These are phyloP conservation scores for Mycena maculata DNA, from an alignment of 768 basidiomycete species.

Conservation along the genomic window DNA sequence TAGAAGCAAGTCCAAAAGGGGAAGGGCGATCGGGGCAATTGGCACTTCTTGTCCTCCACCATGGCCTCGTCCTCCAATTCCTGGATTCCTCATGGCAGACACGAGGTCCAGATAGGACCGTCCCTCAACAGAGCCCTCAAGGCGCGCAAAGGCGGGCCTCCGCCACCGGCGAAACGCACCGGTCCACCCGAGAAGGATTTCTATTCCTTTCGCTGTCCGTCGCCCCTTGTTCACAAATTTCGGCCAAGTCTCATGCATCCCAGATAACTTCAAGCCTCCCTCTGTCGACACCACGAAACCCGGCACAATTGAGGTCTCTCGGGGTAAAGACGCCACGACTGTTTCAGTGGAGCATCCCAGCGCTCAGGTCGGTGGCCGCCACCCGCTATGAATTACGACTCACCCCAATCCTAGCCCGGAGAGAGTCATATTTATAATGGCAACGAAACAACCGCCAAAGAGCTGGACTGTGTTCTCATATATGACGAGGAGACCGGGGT, in stretches of 20 bases:
- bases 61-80: slow-evolving; percentile 58
- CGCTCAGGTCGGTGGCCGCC: slow-evolving; percentile 60
- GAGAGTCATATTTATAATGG: slow-evolving; percentile 71
- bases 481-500: slow-evolving; percentile 83
- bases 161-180: slow-evolving; percentile 52
- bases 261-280: slow-evolving; percentile 83
- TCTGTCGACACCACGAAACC: slow-evolving; percentile 74
- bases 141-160: slow-evolving; percentile 67
- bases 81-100: slow-evolving; percentile 73
- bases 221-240: slow-evolving; percentile 2
- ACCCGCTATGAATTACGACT: slow-evolving; percentile 3
- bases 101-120: slow-evolving; percentile 68
- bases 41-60: slow-evolving; percentile 32
- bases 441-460: slow-evolving; percentile 67
- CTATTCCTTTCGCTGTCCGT: slow-evolving; percentile 82
- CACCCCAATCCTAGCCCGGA: slow-evolving; percentile 50
- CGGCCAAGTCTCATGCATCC: neutral
- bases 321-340: slow-evolving; percentile 60
- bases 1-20: neutral
- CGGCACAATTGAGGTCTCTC: slow-evolving; percentile 72
- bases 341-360: slow-evolving; percentile 76
- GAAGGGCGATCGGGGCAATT: slow-evolving; percentile 8
- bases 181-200: slow-evolving; percentile 74
- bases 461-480: slow-evolving; percentile 82
- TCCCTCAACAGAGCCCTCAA: slow-evolving; percentile 76